A percentile compares a stretch with the other conserved stretches of the same genome.
These are phyloP conservation scores for Candida suzukii DNA, from an alignment of 805 yeast species.

Conservation along the genomic window DNA sequence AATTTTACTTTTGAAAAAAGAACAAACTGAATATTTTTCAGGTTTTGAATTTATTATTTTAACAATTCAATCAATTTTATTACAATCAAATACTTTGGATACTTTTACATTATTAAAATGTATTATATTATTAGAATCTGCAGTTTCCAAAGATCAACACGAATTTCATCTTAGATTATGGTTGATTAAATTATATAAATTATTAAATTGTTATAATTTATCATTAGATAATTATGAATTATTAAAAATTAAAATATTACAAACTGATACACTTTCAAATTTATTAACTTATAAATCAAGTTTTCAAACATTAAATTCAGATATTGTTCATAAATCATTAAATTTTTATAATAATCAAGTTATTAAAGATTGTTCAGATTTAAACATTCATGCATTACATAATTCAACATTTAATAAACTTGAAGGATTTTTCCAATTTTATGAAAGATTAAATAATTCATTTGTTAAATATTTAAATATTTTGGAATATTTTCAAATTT, in stretches of 20 bases:
- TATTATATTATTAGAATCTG: slow-evolving; percentile 51
- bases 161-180: slow-evolving; percentile 69
- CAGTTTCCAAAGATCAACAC: slow-evolving; percentile 49
- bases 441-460: slow-evolving; percentile 44
- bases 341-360: slow-evolving; percentile 46
- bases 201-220: slow-evolving; percentile 45
- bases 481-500: slow-evolving; percentile 26
- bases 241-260: slow-evolving; percentile 66
- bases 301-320: slow-evolving; percentile 28
- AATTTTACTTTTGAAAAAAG: slow-evolving; percentile 30
- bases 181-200: slow-evolving; percentile 57
- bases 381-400: slow-evolving; percentile 47
- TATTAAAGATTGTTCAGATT: slow-evolving; percentile 41
- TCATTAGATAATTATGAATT: slow-evolving; percentile 45
- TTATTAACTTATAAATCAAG: slow-evolving; percentile 43
- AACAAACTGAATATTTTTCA: slow-evolving; percentile 61
- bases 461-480: slow-evolving; percentile 32
- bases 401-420: slow-evolving; percentile 59
- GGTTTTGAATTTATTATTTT: slow-evolving; percentile 62
- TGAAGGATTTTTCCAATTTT: slow-evolving; percentile 58
- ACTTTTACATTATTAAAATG: slow-evolving; percentile 25
- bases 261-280: slow-evolving; percentile 62
- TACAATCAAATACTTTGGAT: slow-evolving; percentile 3
- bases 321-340: slow-evolving; percentile 28
- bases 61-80: slow-evolving; percentile 34